Evolutionary conservation across 1,139 yeast species (phyloP).

Genomic region (Yarrowia galli): DNA sequence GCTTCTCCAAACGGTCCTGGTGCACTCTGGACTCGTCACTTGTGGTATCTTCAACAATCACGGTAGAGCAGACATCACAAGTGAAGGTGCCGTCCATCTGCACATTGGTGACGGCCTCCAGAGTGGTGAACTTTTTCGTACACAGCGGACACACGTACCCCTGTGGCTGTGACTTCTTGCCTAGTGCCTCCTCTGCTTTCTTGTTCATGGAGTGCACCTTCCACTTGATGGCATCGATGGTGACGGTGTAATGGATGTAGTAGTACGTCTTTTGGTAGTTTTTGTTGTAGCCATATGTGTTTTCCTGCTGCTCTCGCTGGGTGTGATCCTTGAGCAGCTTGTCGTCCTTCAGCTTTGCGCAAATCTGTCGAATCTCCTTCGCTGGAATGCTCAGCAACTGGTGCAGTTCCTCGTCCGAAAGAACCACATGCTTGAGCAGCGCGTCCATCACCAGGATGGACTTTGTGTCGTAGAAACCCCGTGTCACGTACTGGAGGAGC

Average conservation of each 20-base stretch:
- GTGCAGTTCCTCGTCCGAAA: slow-evolving; percentile 92
- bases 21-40: slow-evolving; percentile 81
- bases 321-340: slow-evolving; percentile 54
- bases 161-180: slow-evolving; percentile 82
- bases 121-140: slow-evolving; percentile 76
- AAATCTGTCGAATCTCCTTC: slow-evolving; percentile 83
- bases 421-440: slow-evolving; percentile 83
- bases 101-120: slow-evolving; percentile 84
- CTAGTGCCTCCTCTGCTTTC: slow-evolving; percentile 78
- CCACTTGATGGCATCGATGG: slow-evolving; percentile 96
- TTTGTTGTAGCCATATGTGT: slow-evolving; percentile 36
- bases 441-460: slow-evolving; percentile 88
- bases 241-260: slow-evolving; percentile 88
- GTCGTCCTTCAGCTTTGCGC: slow-evolving; percentile 85
- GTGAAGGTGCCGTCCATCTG: slow-evolving; percentile 82
- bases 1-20: slow-evolving; percentile 79
- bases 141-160: slow-evolving; percentile 93
- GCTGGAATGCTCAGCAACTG: slow-evolving; percentile 81
- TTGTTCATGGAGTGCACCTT: slow-evolving; percentile 88
- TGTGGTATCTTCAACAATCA: slow-evolving; percentile 84
- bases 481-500: slow-evolving; percentile 65
- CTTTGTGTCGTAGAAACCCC: slow-evolving; percentile 89
- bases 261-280: slow-evolving; percentile 71
- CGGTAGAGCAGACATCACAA: slow-evolving; percentile 83
- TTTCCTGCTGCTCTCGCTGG: slow-evolving; percentile 39